These are phyloP conservation scores for Cladochytrium replicatum DNA, from an alignment of 192 early-diverging fungal species.

Conservation along the genomic window DNA sequence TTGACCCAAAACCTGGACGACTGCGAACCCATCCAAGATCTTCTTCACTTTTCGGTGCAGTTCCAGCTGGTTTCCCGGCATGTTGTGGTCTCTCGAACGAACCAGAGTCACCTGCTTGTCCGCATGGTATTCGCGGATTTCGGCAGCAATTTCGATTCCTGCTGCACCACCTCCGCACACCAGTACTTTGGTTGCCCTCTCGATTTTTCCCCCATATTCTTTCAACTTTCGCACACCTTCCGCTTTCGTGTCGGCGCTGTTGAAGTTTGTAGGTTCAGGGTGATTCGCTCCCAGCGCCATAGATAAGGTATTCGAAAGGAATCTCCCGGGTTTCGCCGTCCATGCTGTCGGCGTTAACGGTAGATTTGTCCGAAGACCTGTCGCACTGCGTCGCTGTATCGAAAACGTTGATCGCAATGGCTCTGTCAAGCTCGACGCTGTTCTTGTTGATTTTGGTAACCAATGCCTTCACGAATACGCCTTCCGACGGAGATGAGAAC, in stretches of 20 bases:
- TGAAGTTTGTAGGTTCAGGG: constrained; percentile 35
- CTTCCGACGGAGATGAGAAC: constrained; percentile 26
- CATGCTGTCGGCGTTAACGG: too few species aligned
- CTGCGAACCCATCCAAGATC: constrained; percentile 36
- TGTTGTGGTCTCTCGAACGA: constrained; percentile 50
- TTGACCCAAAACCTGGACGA: constrained; percentile 42
- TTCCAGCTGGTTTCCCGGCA: constrained; percentile 41
- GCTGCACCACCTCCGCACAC: constrained; percentile 68
- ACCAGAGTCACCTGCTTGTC: constrained; percentile 52
- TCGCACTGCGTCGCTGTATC: too few species aligned
- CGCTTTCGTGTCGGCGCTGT: constrained; percentile 34
- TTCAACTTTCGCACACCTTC: constrained; percentile 30
- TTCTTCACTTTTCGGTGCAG: constrained; percentile 47
- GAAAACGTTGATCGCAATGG: constrained; percentile 23
- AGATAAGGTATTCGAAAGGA: constrained; percentile 45
- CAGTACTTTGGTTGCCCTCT: constrained; percentile 42
- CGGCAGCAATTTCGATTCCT: constrained; percentile 69
- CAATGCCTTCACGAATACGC: constrained; percentile 36
- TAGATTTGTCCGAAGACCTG: too few species aligned
- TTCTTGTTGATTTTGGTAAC: constrained; percentile 34
- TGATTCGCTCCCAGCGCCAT: constrained; percentile 41
- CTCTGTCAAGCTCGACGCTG: constrained; percentile 41
- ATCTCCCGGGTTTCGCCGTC: constrained; percentile 34
- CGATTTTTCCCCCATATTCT: constrained; percentile 43
- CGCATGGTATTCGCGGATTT: constrained; percentile 54